Evolutionary conservation across 2,329 filamentous ascomycete genomes (phyloP).

Genomic region (Alternaria ventricosa): DNA sequence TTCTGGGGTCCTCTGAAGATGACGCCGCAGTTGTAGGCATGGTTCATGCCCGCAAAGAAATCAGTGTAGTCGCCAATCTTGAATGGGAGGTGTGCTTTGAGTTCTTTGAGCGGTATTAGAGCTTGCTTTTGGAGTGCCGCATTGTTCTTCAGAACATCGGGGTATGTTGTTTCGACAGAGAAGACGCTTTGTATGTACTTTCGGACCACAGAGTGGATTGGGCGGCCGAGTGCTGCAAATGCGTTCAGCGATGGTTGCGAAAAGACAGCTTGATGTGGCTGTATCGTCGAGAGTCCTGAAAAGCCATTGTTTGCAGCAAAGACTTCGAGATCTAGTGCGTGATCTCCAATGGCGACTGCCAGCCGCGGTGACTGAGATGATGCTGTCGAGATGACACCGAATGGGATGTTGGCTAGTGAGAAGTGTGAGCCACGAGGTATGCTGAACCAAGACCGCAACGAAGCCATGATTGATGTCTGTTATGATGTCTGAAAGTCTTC

Average conservation of each 20-base stretch:
- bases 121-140: constrained; percentile 61
- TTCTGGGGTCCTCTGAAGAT: constrained; percentile 76
- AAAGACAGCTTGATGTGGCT: constrained; percentile 67
- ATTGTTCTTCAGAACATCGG: constrained; percentile 70
- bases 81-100: constrained; percentile 75
- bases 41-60: constrained; percentile 82
- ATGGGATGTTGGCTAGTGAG: constrained; percentile 81
- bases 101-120: constrained; percentile 65
- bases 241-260: constrained; percentile 70
- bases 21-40: constrained; percentile 74
- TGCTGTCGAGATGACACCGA: constrained; percentile 77
- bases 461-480: constrained; percentile 34
- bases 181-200: constrained; percentile 73
- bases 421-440: constrained; percentile 70
- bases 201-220: constrained; percentile 72
- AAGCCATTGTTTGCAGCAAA: constrained; percentile 69
- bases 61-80: constrained; percentile 83
- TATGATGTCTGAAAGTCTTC: neutral
- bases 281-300: constrained; percentile 61
- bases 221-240: constrained; percentile 74
- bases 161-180: constrained; percentile 63
- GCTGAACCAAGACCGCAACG: constrained; percentile 61
- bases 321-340: constrained; percentile 71
- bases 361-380: constrained; percentile 64
- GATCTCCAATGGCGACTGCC: constrained; percentile 74